These are phyloP conservation scores for Saturnispora hagleri DNA, from an alignment of 805 yeast genomes.

Conservation along the genomic window DNA sequence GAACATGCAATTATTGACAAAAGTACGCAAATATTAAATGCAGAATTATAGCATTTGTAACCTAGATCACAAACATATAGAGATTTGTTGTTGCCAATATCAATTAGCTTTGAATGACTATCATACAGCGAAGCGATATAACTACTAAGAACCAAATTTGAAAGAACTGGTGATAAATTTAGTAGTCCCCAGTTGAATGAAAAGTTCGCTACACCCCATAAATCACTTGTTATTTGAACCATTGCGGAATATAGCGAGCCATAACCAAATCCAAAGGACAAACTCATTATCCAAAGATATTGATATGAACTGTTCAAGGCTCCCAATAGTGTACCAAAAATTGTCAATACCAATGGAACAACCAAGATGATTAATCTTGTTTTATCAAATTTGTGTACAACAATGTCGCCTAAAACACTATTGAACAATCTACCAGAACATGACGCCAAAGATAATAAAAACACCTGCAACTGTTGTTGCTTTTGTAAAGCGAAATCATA, in stretches of 20 bases:
- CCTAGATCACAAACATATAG: constrained; percentile 20
- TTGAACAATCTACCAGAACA: constrained; percentile 57
- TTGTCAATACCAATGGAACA: constrained; percentile 40
- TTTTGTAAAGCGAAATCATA: constrained; percentile 29
- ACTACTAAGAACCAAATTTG: constrained; percentile 50
- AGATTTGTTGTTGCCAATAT: constrained; percentile 2
- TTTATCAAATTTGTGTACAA: constrained; percentile 35
- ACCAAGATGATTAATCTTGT: constrained; percentile 38
- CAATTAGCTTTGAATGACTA: constrained; percentile 23
- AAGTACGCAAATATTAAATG: constrained; percentile 26
- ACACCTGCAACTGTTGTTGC: constrained; percentile 65
- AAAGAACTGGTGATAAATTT: constrained; percentile 55
- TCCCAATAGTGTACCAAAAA: constrained; percentile 44
- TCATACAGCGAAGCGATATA: constrained; percentile 61
- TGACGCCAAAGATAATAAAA: constrained; percentile 57
- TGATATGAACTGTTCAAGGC: constrained; percentile 26
- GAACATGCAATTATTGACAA: constrained; percentile 4
- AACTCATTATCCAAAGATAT: constrained; percentile 40
- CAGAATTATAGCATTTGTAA: constrained; percentile 29
- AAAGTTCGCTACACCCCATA: constrained; percentile 59
- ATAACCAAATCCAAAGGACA: constrained; percentile 59
- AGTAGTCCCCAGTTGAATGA: constrained; percentile 69
- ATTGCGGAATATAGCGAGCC: constrained; percentile 64
- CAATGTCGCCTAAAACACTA: constrained; percentile 57
- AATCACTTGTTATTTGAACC: constrained; percentile 70